Evolutionary conservation across 2,329 filamentous ascomycete genomes (phyloP), one percentile per base, ranked within the genome.

Genomic region (Arthrobotrys musiformis): DNA sequence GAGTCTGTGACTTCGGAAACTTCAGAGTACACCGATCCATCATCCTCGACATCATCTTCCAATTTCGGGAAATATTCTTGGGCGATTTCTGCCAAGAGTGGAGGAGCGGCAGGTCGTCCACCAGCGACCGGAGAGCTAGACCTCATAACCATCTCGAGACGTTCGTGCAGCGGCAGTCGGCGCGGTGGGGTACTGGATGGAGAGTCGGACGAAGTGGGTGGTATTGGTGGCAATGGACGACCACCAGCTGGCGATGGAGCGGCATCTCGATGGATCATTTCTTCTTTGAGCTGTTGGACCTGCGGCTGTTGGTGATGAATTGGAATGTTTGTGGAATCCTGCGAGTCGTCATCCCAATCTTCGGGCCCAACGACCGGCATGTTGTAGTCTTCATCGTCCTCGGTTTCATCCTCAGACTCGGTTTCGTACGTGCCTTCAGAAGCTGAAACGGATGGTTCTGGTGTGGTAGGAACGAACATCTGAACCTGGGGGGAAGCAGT

Each of bases 381-480:
- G 86, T 98, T 98, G 19, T 86, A 85, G 48, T 86, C 83, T 73
- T 81, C 83, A 44, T 77, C 73, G 17, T 77, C 73, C 64, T 87
- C 82, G 80, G 89, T 92, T 50, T 93, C 91, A 26, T 91, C 89
- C 44, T 93, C 90, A 26, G 91, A 90, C 11, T 76, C 72, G n/a
- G 68, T 67, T 78, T 97, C 94, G 83, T 92, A 97, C 85, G 94
- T 98, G 46, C 93, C 93, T 82, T 97, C 93, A 7, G 94, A 91
- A 11, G 94, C 93, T 58, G 92, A 94, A 26, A 92, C 93, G 24
- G 94, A 97, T n/a, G 96, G 89, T 82, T 97, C 95, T 9, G 95
- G 95, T 1, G 95, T 99, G 35, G 93, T 92, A 92, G 97, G 94
- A 84, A 98, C 95, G 83, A 98, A 99, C 84, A 99, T 95, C 82